A percentile compares a stretch with the other conserved stretches of the same genome.
These are phyloP conservation scores for Zygnema cylindricum DNA, from an alignment of 139 green algal species.

Conservation along the genomic window DNA sequence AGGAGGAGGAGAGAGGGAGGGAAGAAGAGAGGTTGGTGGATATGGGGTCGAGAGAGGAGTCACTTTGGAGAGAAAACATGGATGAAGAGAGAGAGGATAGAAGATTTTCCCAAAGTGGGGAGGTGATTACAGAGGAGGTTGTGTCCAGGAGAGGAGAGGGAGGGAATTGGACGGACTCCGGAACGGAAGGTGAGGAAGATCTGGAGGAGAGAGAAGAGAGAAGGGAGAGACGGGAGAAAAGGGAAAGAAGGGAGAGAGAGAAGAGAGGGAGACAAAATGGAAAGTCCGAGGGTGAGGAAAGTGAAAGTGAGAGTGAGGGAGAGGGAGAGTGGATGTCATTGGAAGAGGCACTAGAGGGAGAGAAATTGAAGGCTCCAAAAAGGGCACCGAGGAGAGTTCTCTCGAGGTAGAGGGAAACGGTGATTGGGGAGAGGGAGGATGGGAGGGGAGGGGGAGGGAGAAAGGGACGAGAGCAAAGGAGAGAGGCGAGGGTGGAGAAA, in stretches of 20 bases:
- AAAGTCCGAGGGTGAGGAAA: background rate
- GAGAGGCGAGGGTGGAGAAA: conserved; percentile 23
- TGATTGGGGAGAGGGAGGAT: background rate
- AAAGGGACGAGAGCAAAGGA: background rate
- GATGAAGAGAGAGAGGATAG: conserved; percentile 77
- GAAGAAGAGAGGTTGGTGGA: background rate
- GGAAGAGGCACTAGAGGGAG: background rate
- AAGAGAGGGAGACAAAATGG: conserved; percentile 3
- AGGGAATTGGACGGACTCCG: background rate
- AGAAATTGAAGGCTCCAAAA: conserved; percentile 67
- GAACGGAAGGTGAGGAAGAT: background rate
- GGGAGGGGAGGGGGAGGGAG: background rate
- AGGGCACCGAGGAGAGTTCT: background rate
- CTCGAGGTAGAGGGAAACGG: background rate
- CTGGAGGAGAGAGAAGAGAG: background rate
- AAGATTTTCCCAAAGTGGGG: conserved; percentile 66
- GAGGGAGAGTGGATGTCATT: background rate
- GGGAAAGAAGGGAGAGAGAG: background rate
- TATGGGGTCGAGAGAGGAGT: background rate
- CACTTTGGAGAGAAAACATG: conserved; percentile 76
- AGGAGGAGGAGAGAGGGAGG: background rate
- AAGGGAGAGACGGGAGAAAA: background rate
- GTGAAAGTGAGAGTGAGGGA: background rate
- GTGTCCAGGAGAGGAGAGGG: too few relatives aligned
- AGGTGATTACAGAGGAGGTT: too few relatives aligned